Base-by-base conservation (phyloP, 345 rosid genomes). In the Acer saccharum region DNA sequence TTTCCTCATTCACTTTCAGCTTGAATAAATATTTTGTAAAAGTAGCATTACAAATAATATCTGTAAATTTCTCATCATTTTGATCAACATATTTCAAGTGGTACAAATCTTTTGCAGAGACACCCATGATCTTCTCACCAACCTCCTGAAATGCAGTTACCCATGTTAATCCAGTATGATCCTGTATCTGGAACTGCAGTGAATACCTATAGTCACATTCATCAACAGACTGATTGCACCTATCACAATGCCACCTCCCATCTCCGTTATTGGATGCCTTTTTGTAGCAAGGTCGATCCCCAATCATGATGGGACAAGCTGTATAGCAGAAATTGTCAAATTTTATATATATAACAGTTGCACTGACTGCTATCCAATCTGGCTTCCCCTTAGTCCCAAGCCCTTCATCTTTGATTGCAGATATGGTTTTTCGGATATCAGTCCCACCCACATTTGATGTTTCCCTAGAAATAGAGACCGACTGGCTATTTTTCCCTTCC, bases 361-460 rank as follows among this genome's bases (percentile, higher is more conserved):
- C 98, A 77, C 73, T 76, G 69, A 92, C 88, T 46, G 92, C 84
- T 78, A 95, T 86, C 96, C 97, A 95, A 87, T 95, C 99, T 1
- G 98, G 94, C 85, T 92, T 95, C 79, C 93, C 97, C 50, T 98
- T 92, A 62, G 96, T 93, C 77, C 98, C 99, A 61, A 95, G 86
- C 64, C 81, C 92, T 87, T 95, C 99, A 75, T 93, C 97, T 86
- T 95, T 95, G 72, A 95, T 92, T 80, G 91, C 95, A 69, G 95
- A 86, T 65, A 93, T 73, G 7, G 92, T 90, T 81, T 93, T 95
- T 25, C 87, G 83, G 65, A 76, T 69, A 44, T 95, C 99, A 61
- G 83, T 74, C 86, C 85, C 84, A 32, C 89, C 85, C 67, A 75
- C 62, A 57, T 87, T 81, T n/a, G 88, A 75, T 52, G 77, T 72